Evolutionary conservation across 192 early-diverging fungal species (phyloP).

Genomic region (Coemansia sp.): DNA sequence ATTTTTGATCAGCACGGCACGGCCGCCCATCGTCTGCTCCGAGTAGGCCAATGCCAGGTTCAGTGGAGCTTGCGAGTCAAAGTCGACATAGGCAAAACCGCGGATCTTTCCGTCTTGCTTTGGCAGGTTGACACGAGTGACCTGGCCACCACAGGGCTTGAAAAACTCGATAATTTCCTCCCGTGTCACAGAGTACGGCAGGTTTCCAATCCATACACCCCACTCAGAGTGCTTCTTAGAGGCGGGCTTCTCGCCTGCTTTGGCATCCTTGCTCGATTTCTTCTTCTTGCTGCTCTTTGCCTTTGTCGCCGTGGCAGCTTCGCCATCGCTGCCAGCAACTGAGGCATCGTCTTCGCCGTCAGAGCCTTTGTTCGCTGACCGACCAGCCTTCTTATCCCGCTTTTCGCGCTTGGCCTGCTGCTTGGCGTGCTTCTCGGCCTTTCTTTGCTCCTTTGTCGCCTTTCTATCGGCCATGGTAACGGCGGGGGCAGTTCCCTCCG

Average conservation of each 20-base stretch:
- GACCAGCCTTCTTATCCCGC: neutral
- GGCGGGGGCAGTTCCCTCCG: neutral
- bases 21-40: slow-evolving; percentile 59
- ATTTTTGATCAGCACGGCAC: slow-evolving; percentile 66
- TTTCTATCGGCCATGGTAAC: slow-evolving; percentile 1
- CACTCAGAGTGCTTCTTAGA: slow-evolving; percentile 57
- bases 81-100: slow-evolving; percentile 74
- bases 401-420: slow-evolving; percentile 28
- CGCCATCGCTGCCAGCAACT: slow-evolving; percentile 20
- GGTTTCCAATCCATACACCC: slow-evolving; percentile 72
- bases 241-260: slow-evolving; percentile 38
- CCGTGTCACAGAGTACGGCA: slow-evolving; percentile 59
- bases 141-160: slow-evolving; percentile 36
- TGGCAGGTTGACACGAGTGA: slow-evolving; percentile 47
- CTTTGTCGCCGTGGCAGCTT: slow-evolving; percentile 43
- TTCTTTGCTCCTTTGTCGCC: slow-evolving; percentile 4
- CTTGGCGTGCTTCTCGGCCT: slow-evolving; percentile 43
- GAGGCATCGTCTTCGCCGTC: slow-evolving; percentile 12
- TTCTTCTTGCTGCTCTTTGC: slow-evolving; percentile 50
- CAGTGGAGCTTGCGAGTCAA: slow-evolving; percentile 55
- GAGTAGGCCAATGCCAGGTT: slow-evolving; percentile 61
- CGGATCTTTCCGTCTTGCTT: slow-evolving; percentile 42
- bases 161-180: slow-evolving; percentile 61
- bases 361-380: neutral
- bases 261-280: slow-evolving; percentile 30